These are phyloP conservation scores for Pythium aristosporum DNA, from an alignment of 352 stramenopile species.

Conservation along the genomic window DNA sequence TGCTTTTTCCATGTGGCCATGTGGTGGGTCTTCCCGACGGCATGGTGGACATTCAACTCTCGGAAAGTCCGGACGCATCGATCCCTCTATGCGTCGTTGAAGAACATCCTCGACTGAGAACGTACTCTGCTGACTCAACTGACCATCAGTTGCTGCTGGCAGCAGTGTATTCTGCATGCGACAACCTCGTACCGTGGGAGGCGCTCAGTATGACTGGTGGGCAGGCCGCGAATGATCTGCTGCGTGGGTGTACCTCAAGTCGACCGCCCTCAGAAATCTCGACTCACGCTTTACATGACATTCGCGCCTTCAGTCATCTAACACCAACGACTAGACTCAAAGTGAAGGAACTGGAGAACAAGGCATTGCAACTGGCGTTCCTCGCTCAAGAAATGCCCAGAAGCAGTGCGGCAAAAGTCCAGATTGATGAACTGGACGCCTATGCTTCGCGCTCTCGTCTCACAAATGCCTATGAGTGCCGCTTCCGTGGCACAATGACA, in stretches of 20 bases:
- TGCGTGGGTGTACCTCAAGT: not conserved
- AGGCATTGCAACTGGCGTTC: not conserved
- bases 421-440: not conserved
- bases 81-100: slow-evolving; percentile 1
- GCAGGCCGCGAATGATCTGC: not conserved
- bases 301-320: not conserved
- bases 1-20: not conserved
- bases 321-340: not conserved
- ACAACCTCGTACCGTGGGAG: not conserved
- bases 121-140: not conserved
- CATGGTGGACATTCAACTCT: not conserved
- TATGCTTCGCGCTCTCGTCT: not conserved
- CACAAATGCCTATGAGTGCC: not conserved
- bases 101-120: slow-evolving; percentile 4
- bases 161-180: slow-evolving; percentile 3
- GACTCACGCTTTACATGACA: not conserved
- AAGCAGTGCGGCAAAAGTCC: not conserved
- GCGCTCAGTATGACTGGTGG: slow-evolving; percentile 1
- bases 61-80: not conserved
- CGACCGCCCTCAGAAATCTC: not conserved
- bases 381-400: not conserved
- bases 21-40: not conserved
- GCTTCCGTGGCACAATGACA: not conserved
- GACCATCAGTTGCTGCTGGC: slow-evolving; percentile 6
- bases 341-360: not conserved